phyloP scores from a whole-genome alignment of 495 filamentous ascomycete genomes.

The Extremus antarcticus region DNA sequence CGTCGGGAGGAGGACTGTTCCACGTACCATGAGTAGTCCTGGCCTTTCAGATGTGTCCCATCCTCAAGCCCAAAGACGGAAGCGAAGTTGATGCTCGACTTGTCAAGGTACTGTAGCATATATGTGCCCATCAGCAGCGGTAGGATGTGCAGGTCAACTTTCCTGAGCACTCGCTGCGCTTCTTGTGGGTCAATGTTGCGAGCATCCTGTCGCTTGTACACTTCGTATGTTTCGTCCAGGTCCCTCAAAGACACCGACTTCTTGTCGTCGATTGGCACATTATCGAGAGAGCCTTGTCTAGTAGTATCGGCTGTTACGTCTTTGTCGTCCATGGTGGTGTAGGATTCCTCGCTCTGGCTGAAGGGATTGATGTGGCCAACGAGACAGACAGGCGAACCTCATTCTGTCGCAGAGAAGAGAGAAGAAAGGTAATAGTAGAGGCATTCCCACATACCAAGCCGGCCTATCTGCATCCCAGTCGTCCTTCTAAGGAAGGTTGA shows the following conservation, averaged over 20 bases:
- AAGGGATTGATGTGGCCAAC: too few species aligned
- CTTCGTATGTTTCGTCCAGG: conserved; percentile 38
- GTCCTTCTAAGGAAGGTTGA: background rate
- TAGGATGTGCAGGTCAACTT: conserved; percentile 45
- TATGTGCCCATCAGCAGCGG: conserved; percentile 48
- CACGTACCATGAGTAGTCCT: conserved; percentile 41
- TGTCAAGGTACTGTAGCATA: conserved; percentile 48
- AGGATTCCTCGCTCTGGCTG: too few species aligned
- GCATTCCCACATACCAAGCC: too few species aligned
- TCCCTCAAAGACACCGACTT: conserved; percentile 5
- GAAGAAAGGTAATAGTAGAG: too few species aligned
- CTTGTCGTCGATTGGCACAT: background rate
- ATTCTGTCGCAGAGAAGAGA: too few species aligned
- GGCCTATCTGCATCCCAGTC: background rate
- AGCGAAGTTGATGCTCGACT: conserved; percentile 49
- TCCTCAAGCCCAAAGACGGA: conserved; percentile 47
- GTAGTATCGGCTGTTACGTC: background rate
- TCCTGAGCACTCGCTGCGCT: conserved; percentile 40
- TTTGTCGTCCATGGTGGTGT: background rate
- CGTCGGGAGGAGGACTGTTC: background rate
- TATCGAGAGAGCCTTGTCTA: background rate
- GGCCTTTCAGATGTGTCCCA: conserved; percentile 41
- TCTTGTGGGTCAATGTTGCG: conserved; percentile 35
- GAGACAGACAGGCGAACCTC: too few species aligned
- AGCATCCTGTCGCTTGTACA: conserved; percentile 33